phyloP scores from a whole-genome alignment of 352 stramenopile species.

The Globisporangium abappressorium region DNA sequence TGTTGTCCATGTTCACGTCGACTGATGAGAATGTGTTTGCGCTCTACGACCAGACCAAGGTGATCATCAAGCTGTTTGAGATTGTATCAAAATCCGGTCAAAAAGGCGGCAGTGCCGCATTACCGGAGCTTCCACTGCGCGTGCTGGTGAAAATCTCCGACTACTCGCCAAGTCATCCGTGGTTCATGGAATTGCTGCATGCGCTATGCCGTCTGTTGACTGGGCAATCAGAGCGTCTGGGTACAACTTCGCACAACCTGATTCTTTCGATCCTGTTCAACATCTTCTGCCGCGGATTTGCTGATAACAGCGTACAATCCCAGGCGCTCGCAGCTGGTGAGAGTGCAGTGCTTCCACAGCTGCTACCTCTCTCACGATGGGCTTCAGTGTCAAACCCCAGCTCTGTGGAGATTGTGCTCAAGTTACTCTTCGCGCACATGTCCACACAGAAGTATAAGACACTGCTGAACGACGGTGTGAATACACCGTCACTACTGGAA shows the following conservation, averaged over 20 bases:
- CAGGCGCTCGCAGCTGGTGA: slow-evolving; percentile 27
- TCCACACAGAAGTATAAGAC: slow-evolving; percentile 21
- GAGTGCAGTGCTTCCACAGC: slow-evolving; percentile 36
- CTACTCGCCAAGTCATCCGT: slow-evolving; percentile 27
- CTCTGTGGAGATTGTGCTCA: slow-evolving; percentile 44
- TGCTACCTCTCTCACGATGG: slow-evolving; percentile 59
- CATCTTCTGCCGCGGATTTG: slow-evolving; percentile 37
- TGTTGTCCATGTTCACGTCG: slow-evolving; percentile 39
- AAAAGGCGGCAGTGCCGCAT: slow-evolving; percentile 15
- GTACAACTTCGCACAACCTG: slow-evolving; percentile 21
- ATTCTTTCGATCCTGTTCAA: slow-evolving; percentile 61
- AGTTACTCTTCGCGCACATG: slow-evolving; percentile 51
- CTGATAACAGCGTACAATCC: neutral
- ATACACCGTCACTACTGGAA: slow-evolving; percentile 50
- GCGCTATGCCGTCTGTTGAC: slow-evolving; percentile 23
- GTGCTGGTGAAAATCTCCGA: slow-evolving; percentile 51
- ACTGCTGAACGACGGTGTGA: slow-evolving; percentile 52
- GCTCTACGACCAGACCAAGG: slow-evolving; percentile 47
- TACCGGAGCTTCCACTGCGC: slow-evolving; percentile 37
- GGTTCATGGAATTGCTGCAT: slow-evolving; percentile 37
- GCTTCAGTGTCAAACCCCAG: slow-evolving; percentile 27
- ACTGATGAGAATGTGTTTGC: slow-evolving; percentile 39
- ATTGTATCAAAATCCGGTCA: slow-evolving; percentile 24
- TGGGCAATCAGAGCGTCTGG: slow-evolving; percentile 6
- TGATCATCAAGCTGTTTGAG: slow-evolving; percentile 45